Evolutionary conservation across 192 early-diverging fungal genomes (phyloP), one percentile per base, ranked within the genome.

Genomic region (Rhizophagus clarus): DNA sequence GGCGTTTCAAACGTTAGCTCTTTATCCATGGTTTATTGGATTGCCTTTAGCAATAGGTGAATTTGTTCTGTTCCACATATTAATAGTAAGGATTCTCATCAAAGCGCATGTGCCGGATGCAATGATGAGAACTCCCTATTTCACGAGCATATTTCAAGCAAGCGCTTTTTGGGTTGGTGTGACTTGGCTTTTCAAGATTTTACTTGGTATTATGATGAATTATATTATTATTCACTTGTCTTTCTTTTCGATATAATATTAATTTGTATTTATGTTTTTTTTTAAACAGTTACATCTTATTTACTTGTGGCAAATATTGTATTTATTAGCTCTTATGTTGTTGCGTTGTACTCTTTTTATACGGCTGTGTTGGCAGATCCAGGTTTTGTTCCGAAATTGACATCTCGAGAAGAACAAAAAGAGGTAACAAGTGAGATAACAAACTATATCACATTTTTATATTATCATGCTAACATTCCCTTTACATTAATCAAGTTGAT

Each of bases 121-220:
- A 22, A 82, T 98, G 72, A 86, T 89, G 76, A 83, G 88, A 76
- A 95, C 95, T 56, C 97, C 97, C 0, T 96, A 95, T 72, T 88
- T 93, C 74, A 93, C 94, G 1, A 90, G 92, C 62, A 91, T 99
- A 78, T 95, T 95, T 81, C 97, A 99, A 85, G 87, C 95, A 4
- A 94, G 94, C 2, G 87, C 96, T 14, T 87, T 97, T 78, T 94
- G 88, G 83, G 89, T 92, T 8, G 77, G 89, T 22, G 26, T 91
- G 24, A 88, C 89, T 4, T 98, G 94, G 94, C 15, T 89, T 9
- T 67, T 84, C 20, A 83, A 85, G 14, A 83, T 97, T n/a, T 78
- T 96, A 14, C 92, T 91, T 40, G 87, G 92, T 88, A 93, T 37
- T 45, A 11, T 45, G 2, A 12, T 12, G 9, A 45, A 45, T 45